A percentile compares a stretch with the other conserved stretches of the same genome.
Evolutionary conservation across 208 protist species (phyloP).

Genomic region (Tetramitus jugosus): DNA sequence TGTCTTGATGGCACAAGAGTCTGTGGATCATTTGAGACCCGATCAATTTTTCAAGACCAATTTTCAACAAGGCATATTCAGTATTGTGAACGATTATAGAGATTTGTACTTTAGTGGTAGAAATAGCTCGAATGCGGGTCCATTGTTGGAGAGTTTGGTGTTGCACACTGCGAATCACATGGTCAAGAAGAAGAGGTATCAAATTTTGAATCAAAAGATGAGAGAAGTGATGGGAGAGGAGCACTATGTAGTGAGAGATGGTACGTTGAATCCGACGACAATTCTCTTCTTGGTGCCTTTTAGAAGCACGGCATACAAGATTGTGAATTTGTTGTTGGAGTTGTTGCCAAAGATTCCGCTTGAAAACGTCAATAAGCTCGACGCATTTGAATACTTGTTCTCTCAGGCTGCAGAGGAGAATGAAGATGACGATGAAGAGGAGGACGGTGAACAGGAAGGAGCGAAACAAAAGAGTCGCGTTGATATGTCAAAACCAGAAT

Average conservation of each 20-base stretch:
- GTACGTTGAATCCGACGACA: not conserved
- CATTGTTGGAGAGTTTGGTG: not conserved
- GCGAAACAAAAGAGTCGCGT: too few species aligned
- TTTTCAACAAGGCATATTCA: constrained; percentile 9
- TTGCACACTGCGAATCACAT: constrained; percentile 10
- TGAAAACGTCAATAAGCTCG: constrained; percentile 50
- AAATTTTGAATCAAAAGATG: constrained; percentile 4
- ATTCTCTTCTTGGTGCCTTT: not conserved
- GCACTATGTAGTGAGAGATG: not conserved
- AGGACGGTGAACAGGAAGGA: constrained; percentile 11
- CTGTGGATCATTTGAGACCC: not conserved
- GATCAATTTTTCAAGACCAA: not conserved
- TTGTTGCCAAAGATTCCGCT: constrained; percentile 10
- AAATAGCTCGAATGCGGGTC: not conserved
- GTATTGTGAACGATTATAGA: constrained; percentile 20
- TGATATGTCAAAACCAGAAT: too few species aligned
- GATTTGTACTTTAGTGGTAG: constrained; percentile 3
- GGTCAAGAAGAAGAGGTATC: constrained; percentile 9
- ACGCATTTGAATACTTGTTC: constrained; percentile 69
- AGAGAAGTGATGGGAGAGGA: not conserved
- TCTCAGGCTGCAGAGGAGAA: constrained; percentile 62
- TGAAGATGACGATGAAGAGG: constrained; percentile 12
- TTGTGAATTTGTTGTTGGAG: not conserved
- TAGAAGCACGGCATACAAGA: not conserved
- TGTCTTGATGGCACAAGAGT: not conserved